Evolutionary conservation across 2,329 filamentous ascomycete genomes (phyloP).

Genomic region (Ceratocystis huliohia): DNA sequence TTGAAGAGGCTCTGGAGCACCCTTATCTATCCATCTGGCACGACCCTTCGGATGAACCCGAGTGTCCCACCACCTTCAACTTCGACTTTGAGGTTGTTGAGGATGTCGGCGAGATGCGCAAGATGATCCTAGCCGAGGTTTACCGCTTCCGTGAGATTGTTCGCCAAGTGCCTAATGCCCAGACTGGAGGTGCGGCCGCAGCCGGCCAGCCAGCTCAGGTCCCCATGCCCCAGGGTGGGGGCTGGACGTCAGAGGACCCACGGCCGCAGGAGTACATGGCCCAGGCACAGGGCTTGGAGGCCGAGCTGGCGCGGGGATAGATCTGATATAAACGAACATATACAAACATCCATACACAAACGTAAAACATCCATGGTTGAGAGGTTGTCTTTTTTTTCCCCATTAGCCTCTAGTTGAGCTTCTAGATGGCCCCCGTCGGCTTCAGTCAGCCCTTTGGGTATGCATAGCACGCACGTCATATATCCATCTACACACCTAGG

Average conservation of each 20-base stretch:
- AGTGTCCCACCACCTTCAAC: slow-evolving; percentile 88
- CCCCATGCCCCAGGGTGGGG: slow-evolving; percentile 38
- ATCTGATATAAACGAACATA: not conserved
- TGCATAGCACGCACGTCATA: not conserved
- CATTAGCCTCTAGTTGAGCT: not conserved
- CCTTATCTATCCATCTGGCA: slow-evolving; percentile 97
- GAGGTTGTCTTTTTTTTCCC: not conserved
- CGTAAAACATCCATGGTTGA: not conserved
- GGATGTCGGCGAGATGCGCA: slow-evolving; percentile 86
- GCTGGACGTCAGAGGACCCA: slow-evolving; percentile 49
- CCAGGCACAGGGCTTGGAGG: slow-evolving; percentile 41
- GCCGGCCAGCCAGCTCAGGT: slow-evolving; percentile 33
- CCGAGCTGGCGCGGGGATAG: slow-evolving; percentile 36
- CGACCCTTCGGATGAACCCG: slow-evolving; percentile 88
- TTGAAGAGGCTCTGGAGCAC: slow-evolving; percentile 92
- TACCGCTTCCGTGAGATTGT: slow-evolving; percentile 61
- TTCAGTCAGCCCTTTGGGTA: not conserved
- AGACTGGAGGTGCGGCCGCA: slow-evolving; percentile 25
- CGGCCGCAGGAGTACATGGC: slow-evolving; percentile 45
- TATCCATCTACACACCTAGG: not conserved
- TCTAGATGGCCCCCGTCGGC: not conserved
- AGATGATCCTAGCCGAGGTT: slow-evolving; percentile 95
- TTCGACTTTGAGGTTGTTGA: slow-evolving; percentile 98
- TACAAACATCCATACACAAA: too few relatives aligned
- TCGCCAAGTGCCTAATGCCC: slow-evolving; percentile 37